Evolutionary conservation across 371 early-diverging fungal species (phyloP), one percentile per base, ranked within the genome.

Genomic region (Mortierella sp.): DNA sequence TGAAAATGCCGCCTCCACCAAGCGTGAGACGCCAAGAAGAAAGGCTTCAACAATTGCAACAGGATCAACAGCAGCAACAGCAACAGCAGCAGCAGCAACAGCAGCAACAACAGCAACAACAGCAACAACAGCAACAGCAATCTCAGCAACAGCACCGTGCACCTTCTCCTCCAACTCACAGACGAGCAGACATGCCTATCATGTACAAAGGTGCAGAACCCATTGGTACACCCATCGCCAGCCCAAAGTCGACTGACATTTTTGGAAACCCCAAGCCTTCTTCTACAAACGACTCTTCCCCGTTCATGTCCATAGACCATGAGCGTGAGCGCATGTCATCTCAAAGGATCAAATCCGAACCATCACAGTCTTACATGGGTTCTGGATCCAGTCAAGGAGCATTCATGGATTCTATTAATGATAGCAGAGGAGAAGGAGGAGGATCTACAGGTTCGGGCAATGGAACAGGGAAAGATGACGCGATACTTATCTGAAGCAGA

Each of bases 151-250:
- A 63, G 16, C 56, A 48, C n/a, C 60, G 83, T 84, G 6, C 74
- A 85, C 19, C 74, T 83, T 17, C 67, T 82, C 17, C 67, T 85
- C 22, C 45, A n/a, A 19, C 53, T 19, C 59, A 59, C 37, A 62
- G 40, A 24, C 51, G 63, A 34, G 28, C 45, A 21, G 63, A 62
- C 21, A 41, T 49, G 1, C 52, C 49, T n/a, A 44, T 49, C 10
- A 50, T 21, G 22, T 57, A 53, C 54, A 52, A 53, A 41, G 52
- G 43, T 40, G 48, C 61, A 27, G 67, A 67, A 2, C 44, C n/a
- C 10, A 29, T 40, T 4, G 13, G 27, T 22, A n/a, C 8, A 43
- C 31, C 17, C 12, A 10, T 37, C 2, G 16, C 58, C 34, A 58
- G 48, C 25, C 49, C 47, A 19, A 58, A 58, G 8, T 19, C 50